Percentiles rank a stretch among this genome's conserved stretches.
Evolutionary conservation across 2,329 filamentous ascomycete genomes (phyloP).

Genomic region (Fusarium setosum): DNA sequence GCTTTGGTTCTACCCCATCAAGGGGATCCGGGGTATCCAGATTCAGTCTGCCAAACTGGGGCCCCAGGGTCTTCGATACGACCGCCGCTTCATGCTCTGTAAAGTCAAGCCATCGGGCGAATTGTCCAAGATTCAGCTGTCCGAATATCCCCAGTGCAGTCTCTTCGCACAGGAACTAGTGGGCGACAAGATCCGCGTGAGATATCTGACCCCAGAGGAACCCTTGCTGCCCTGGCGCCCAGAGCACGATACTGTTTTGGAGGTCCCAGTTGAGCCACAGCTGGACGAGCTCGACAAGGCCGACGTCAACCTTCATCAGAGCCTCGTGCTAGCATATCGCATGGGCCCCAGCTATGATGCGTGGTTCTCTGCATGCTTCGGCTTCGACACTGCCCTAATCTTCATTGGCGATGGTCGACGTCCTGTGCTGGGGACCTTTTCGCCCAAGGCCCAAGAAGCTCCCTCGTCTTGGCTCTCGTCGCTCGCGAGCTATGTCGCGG

Average conservation of each 20-base stretch:
- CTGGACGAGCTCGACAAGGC: conserved; percentile 57
- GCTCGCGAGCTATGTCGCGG: conserved; percentile 47
- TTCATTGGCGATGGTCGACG: conserved; percentile 73
- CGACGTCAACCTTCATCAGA: conserved; percentile 69
- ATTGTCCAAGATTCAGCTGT: conserved; percentile 70
- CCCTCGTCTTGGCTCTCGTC: conserved; percentile 50
- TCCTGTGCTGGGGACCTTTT: conserved; percentile 68
- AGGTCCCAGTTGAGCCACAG: conserved; percentile 68
- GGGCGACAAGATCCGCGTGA: conserved; percentile 53
- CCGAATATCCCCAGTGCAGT: conserved; percentile 67
- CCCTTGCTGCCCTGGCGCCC: conserved; percentile 52
- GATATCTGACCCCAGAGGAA: conserved; percentile 53
- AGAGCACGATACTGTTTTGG: conserved; percentile 54
- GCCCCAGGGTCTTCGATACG: conserved; percentile 71
- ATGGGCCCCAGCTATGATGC: conserved; percentile 70
- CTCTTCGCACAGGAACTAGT: conserved; percentile 72
- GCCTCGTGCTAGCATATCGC: conserved; percentile 67
- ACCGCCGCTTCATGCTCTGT: conserved; percentile 78
- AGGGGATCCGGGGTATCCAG: conserved; percentile 72
- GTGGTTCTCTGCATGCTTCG: conserved; percentile 77
- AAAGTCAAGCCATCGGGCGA: conserved; percentile 57
- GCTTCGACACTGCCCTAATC: conserved; percentile 69
- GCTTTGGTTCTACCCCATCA: conserved; percentile 80
- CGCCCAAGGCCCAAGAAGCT: conserved; percentile 48
- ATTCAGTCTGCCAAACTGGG: conserved; percentile 66